Evolutionary conservation across 2,329 filamentous ascomycete genomes (phyloP).

Genomic region (Xylariaceae sp.): DNA sequence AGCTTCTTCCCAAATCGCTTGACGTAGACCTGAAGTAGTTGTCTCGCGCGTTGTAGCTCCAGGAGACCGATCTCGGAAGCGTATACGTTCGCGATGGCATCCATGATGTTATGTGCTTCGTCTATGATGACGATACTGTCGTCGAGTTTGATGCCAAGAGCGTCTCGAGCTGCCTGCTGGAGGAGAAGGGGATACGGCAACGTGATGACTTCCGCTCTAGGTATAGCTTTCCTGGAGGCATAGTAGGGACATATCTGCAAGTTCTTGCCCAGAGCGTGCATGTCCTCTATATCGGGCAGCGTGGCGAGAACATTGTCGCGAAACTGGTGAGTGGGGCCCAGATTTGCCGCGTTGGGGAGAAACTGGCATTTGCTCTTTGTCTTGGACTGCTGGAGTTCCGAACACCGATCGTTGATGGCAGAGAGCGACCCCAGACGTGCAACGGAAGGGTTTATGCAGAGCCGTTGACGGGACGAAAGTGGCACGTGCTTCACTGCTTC

Average conservation of each 20-base stretch:
- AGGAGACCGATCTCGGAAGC: slow-evolving; percentile 68
- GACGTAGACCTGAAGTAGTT: slow-evolving; percentile 75
- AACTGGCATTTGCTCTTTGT: slow-evolving; percentile 66
- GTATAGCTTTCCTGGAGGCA: slow-evolving; percentile 80
- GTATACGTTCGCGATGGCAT: slow-evolving; percentile 82
- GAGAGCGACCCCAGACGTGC: slow-evolving; percentile 62
- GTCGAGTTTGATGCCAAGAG: slow-evolving; percentile 78
- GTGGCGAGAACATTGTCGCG: slow-evolving; percentile 78
- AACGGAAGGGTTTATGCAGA: slow-evolving; percentile 86
- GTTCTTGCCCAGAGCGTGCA: slow-evolving; percentile 70
- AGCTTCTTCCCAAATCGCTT: slow-evolving; percentile 82
- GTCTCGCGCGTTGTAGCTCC: slow-evolving; percentile 67
- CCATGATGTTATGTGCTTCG: slow-evolving; percentile 96
- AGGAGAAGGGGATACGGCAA: slow-evolving; percentile 87
- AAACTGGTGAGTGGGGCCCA: slow-evolving; percentile 69
- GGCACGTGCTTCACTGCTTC: slow-evolving; percentile 75
- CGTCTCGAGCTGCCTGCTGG: slow-evolving; percentile 81
- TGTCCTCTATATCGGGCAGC: slow-evolving; percentile 89
- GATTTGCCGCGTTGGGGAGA: slow-evolving; percentile 71
- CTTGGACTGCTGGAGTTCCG: slow-evolving; percentile 78
- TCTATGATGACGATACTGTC: slow-evolving; percentile 92
- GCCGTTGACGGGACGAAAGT: slow-evolving; percentile 77
- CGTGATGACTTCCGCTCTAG: slow-evolving; percentile 81
- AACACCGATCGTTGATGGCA: slow-evolving; percentile 88
- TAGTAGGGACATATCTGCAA: slow-evolving; percentile 91